Evolutionary conservation across 306 rosid species (phyloP), one percentile per base, ranked within the genome.

Genomic region (Prosopis cineraria): DNA sequence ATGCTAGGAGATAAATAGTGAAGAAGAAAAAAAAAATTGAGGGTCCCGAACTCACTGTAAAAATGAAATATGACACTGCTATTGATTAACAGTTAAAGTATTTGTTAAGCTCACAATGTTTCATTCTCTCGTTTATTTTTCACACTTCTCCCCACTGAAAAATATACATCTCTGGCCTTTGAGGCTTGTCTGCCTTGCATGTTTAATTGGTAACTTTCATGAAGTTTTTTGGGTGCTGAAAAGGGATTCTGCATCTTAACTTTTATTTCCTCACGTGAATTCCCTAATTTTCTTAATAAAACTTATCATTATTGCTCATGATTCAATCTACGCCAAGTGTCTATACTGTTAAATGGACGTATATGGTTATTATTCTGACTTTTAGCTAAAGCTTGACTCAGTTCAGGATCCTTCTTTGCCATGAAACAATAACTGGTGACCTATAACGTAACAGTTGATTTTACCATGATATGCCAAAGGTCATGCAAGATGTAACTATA

Each of bases 371-470:
- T 34, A 4, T 63, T 33, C 25, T 33, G 43, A 33, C 44, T 63
- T 7, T 31, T 33, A 17, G 69, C 17, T 17, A 44, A 19, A 20
- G 39, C 3, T 19, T 17, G 69, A 63, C 44, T 59, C 34, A 0
- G 22, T 63, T 63, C 44, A 63, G 44, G 69, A 63, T 34, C 69
- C 13, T 63, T 63, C 69, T 63, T 63, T 34, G 13, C 69, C 5
- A 17, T 11, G 34, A 50, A 50, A 63, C 25, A 9, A 20, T 53
- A 53, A 64, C 7, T 36, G 8, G 45, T 64, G 70, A 9, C 45
- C 70, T 36, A 19, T 64, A 9, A 34, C 9, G 7, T 7, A 65
- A n/a, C 3, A 37, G 10, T 7, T 20, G 9, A 65, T 22, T 36
- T 0, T 64, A 9, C 0, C 69, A 64, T 64, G 45, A 34, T 36